These are phyloP conservation scores for Cadophora gregata DNA, from an alignment of 2,329 filamentous ascomycete genomes.

Conservation along the genomic window DNA sequence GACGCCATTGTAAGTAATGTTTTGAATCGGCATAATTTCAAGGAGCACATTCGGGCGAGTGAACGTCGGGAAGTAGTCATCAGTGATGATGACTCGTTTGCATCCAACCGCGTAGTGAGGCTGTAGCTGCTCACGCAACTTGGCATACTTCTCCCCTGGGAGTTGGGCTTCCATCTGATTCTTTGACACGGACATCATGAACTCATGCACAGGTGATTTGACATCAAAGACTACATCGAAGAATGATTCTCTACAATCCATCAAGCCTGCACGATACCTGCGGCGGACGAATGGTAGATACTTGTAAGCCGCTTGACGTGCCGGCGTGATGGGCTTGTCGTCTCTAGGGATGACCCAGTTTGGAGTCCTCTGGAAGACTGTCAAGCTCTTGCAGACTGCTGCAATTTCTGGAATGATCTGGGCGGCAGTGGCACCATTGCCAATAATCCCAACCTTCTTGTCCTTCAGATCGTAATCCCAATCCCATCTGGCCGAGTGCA, in stretches of 20 bases:
- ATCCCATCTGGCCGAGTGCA: slow-evolving; percentile 65
- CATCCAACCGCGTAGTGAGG: slow-evolving; percentile 61
- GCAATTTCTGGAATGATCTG: slow-evolving; percentile 64
- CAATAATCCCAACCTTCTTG: slow-evolving; percentile 64
- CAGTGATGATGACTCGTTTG: slow-evolving; percentile 59
- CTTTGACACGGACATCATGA: slow-evolving; percentile 47
- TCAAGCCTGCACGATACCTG: slow-evolving; percentile 55
- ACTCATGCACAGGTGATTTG: slow-evolving; percentile 24
- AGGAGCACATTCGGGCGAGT: slow-evolving; percentile 54
- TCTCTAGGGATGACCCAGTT: slow-evolving; percentile 63
- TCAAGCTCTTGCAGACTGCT: slow-evolving; percentile 55
- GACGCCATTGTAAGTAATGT: slow-evolving; percentile 54
- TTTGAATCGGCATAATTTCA: slow-evolving; percentile 55
- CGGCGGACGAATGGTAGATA: slow-evolving; percentile 58
- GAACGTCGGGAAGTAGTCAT: slow-evolving; percentile 61
- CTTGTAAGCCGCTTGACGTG: slow-evolving; percentile 30
- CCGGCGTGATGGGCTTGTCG: slow-evolving; percentile 52
- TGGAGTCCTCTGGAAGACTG: slow-evolving; percentile 62
- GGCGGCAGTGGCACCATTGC: slow-evolving; percentile 63
- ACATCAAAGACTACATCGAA: slow-evolving; percentile 50
- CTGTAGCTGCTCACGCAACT: slow-evolving; percentile 58
- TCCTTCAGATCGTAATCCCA: slow-evolving; percentile 60
- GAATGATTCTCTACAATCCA: slow-evolving; percentile 60
- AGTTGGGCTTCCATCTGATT: slow-evolving; percentile 54
- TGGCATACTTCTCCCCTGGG: slow-evolving; percentile 49